phyloP scores from a whole-genome alignment of 106 monocot species.

The Phalaenopsis equestris region DNA sequence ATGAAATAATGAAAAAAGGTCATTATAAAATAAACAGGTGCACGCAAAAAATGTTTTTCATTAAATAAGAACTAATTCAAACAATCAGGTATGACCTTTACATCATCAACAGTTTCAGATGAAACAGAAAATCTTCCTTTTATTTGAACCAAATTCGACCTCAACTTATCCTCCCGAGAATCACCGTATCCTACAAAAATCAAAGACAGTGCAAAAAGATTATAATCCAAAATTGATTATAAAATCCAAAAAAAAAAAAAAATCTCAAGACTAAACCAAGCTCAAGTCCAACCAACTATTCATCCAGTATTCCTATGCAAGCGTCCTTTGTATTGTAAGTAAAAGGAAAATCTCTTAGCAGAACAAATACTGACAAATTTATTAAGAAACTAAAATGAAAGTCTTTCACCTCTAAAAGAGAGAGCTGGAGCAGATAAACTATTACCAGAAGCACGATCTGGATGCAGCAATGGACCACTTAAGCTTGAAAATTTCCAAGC shows the following conservation, averaged over 20 bases:
- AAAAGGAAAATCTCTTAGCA: background rate
- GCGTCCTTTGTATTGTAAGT: too few relatives aligned
- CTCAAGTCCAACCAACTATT: background rate
- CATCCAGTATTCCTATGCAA: too few relatives aligned
- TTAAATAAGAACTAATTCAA: background rate
- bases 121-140: constrained; percentile 86
- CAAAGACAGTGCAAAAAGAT: background rate
- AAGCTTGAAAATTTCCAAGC: constrained; percentile 42
- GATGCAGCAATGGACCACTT: constrained; percentile 89
- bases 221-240: background rate
- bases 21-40: constrained; percentile 7
- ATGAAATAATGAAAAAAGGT: constrained; percentile 42
- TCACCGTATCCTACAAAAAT: constrained; percentile 47
- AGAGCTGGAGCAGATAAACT: constrained; percentile 80
- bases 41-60: background rate
- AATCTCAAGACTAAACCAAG: background rate
- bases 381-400: background rate
- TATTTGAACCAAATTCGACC: constrained; percentile 59
- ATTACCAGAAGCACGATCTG: constrained; percentile 82
- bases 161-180: constrained; percentile 48
- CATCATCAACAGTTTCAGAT: constrained; percentile 82
- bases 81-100: constrained; percentile 34
- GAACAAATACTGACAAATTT: background rate
- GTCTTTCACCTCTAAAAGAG: background rate
- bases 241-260: background rate